Evolutionary conservation across 2,329 filamentous ascomycete genomes (phyloP).

Genomic region (Geosmithia morbida): DNA sequence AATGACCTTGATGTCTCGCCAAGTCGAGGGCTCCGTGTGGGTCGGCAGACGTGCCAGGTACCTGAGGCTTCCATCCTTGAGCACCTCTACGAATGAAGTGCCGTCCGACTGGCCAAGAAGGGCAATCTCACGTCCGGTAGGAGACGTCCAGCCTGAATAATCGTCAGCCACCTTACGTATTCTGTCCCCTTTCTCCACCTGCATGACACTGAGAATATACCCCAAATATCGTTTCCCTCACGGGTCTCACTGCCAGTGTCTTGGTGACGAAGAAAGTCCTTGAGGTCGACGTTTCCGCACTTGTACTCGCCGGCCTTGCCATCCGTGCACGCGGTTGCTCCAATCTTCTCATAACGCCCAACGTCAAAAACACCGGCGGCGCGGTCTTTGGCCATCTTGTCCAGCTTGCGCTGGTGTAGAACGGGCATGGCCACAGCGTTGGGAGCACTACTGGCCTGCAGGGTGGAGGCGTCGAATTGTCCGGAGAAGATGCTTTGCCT

Average conservation of each 20-base stretch:
- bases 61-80: conserved; percentile 21
- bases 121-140: conserved; percentile 27
- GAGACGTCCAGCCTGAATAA: conserved; percentile 3
- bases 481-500: conserved; percentile 1
- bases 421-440: conserved; percentile 6
- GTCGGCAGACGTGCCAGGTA: conserved; percentile 30
- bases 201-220: background rate
- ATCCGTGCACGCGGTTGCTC: conserved; percentile 10
- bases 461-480: conserved; percentile 2
- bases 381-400: conserved; percentile 2
- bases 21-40: conserved; percentile 16
- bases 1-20: conserved; percentile 26
- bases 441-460: conserved; percentile 4
- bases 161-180: background rate
- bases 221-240: conserved; percentile 20
- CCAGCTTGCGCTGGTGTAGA: conserved; percentile 5
- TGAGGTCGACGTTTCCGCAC: conserved; percentile 20
- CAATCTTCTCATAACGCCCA: conserved; percentile 5
- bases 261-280: conserved; percentile 21
- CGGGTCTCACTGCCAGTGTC: conserved; percentile 17
- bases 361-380: conserved; percentile 6
- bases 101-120: conserved; percentile 30
- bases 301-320: conserved; percentile 17
- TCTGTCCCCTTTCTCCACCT: background rate
- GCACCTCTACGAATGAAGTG: conserved; percentile 30